These are phyloP conservation scores for Lagenaria siceraria DNA, from an alignment of 306 rosid species.

Conservation along the genomic window DNA sequence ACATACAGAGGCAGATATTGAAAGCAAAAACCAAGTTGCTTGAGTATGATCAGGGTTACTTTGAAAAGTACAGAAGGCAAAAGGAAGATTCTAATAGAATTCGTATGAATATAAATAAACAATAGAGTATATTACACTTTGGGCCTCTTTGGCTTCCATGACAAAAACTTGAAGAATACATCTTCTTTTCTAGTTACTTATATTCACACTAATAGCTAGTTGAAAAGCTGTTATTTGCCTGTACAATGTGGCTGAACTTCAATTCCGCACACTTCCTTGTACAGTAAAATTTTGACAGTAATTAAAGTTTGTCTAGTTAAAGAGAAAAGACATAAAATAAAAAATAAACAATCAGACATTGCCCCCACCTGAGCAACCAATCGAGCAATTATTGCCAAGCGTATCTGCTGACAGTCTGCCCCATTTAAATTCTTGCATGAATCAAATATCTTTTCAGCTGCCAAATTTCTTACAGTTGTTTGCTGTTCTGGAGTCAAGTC, in stretches of 20 bases:
- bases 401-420: conserved; percentile 56
- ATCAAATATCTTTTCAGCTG: conserved; percentile 58
- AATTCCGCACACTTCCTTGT: not conserved
- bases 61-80: not conserved
- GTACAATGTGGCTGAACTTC: conserved; percentile 4
- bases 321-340: not conserved
- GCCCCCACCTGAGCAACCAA: conserved; percentile 80
- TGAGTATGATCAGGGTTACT: not conserved
- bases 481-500: conserved; percentile 66
- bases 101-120: not conserved
- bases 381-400: conserved; percentile 76
- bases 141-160: conserved; percentile 2
- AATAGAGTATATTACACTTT: conserved; percentile 7
- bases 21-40: not conserved
- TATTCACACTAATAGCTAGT: not conserved
- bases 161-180: not conserved
- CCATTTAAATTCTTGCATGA: conserved; percentile 48
- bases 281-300: not conserved
- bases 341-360: conserved; percentile 1
- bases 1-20: not conserved
- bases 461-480: conserved; percentile 43
- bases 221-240: conserved; percentile 1
- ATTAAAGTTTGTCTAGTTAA: not conserved
- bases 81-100: not conserved
- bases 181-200: conserved; percentile 1